Evolutionary conservation across 495 filamentous ascomycete genomes (phyloP).

Genomic region (Podospora anserina): DNA sequence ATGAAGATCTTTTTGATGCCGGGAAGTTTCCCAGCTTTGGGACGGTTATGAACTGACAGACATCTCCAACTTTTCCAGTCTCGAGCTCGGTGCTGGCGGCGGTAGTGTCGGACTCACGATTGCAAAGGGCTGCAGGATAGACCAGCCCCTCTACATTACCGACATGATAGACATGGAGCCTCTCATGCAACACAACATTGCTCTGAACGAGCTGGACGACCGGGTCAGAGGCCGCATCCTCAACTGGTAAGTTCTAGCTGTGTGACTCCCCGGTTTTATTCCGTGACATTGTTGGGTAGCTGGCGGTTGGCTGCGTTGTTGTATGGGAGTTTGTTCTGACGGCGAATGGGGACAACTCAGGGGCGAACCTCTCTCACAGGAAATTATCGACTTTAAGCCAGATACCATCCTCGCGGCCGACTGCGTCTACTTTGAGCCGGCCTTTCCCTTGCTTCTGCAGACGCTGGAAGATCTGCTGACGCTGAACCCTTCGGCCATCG

Average conservation of each 20-base stretch:
- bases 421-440: constrained; percentile 95
- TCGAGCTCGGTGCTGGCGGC: constrained; percentile 90
- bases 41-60: not conserved
- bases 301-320: constrained; percentile 12
- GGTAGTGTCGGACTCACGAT: constrained; percentile 78
- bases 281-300: constrained; percentile 10
- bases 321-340: constrained; percentile 25
- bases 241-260: constrained; percentile 61
- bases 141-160: constrained; percentile 65
- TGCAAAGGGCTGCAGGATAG: constrained; percentile 54
- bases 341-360: constrained; percentile 30
- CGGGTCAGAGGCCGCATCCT: constrained; percentile 61
- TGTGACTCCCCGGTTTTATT: constrained; percentile 7
- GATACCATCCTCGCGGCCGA: constrained; percentile 88
- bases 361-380: constrained; percentile 53
- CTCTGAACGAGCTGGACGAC: constrained; percentile 66
- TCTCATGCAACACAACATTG: constrained; percentile 80
- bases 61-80: constrained; percentile 46
- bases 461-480: constrained; percentile 66
- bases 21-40: not conserved
- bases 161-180: constrained; percentile 81
- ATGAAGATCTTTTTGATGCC: not conserved
- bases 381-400: constrained; percentile 50
- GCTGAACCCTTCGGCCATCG: constrained; percentile 54
- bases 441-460: constrained; percentile 78